Evolutionary conservation across 441 rosid genomes (phyloP), one percentile per base, ranked within the genome.

Genomic region (Gossypium schwendimanii): DNA sequence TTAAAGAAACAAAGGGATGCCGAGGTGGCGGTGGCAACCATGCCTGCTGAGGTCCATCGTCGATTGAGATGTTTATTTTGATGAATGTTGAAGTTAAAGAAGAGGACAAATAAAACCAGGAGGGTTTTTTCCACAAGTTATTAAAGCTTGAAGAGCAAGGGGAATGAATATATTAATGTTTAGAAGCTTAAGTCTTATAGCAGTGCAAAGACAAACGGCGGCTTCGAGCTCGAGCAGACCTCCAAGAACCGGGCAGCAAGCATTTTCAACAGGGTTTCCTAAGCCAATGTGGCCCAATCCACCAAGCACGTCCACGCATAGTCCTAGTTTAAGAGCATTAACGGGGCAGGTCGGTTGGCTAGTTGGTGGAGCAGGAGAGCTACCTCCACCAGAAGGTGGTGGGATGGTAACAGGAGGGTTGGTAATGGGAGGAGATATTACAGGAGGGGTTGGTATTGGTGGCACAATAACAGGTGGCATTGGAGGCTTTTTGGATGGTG

Each of bases 211-310:
- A 78, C 96, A 90, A 74, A 84, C 52, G 1, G 90, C 93, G 39
- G 96, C 91, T 79, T 88, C 91, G 33, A 87, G 71, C 84, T 90
- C 91, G n/a, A 88, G 76, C 74, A 90, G 61, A 59, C 96, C 96
- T 69, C 72, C 62, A 26, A 90, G 69, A 70, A 90, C 81, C 1
- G 91, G 92, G 69, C 95, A 90, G 54, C 95, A 90, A 33, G 72
- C 83, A 59, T 87, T 87, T 79, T 84, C 87, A 31, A 83, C 84
- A 0, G 91, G 90, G 61, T 84, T 76, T 55, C 92, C 95, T 17
- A 88, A 62, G 49, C 89, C 89, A 50, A 87, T 69, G 52, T 88
- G 92, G 70, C 88, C 82, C 72, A 88, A 71, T 68, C 91, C 95
- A 14, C 88, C 89, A 24, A 88, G 77, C 73, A 84, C 82, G 75